A percentile compares a stretch with the other conserved stretches of the same genome.
Conservation (phyloP, 1,284 basidiomycete species). For the Ceratobasidium theobromae region DNA sequence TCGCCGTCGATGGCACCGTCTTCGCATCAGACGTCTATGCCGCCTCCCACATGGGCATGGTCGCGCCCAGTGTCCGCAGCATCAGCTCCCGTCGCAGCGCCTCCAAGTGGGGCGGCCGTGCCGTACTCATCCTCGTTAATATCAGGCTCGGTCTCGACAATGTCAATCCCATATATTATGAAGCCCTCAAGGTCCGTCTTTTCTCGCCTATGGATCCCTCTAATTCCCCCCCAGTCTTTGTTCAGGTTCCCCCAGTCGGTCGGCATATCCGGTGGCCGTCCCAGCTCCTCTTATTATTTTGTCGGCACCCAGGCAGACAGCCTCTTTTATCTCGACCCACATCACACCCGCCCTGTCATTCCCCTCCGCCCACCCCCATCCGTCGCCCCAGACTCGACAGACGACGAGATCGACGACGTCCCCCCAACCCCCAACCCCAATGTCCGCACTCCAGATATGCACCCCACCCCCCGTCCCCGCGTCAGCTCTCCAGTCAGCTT, state of each 20-base stretch:
- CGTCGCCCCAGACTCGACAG: slow-evolving; percentile 10
- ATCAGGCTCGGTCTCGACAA: slow-evolving; percentile 87
- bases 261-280: slow-evolving; percentile 93
- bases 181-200: slow-evolving; percentile 81
- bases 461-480: slow-evolving; percentile 25
- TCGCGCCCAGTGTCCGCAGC: slow-evolving; percentile 30
- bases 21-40: slow-evolving; percentile 85
- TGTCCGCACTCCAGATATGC: slow-evolving; percentile 1
- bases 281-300: slow-evolving; percentile 96
- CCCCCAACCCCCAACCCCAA: slow-evolving; percentile 22
- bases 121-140: slow-evolving; percentile 86
- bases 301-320: slow-evolving; percentile 88
- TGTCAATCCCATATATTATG: slow-evolving; percentile 94
- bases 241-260: slow-evolving; percentile 95
- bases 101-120: slow-evolving; percentile 71
- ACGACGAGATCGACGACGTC: background rate
- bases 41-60: slow-evolving; percentile 59
- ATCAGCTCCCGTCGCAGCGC: slow-evolving; percentile 29
- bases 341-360: slow-evolving; percentile 81
- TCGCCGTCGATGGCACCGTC: slow-evolving; percentile 81
- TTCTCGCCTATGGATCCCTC: background rate
- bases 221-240: slow-evolving; percentile 55
- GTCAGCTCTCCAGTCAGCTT: slow-evolving; percentile 25
- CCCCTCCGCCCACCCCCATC: slow-evolving; percentile 66
- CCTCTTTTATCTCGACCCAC: slow-evolving; percentile 95